phyloP scores from a whole-genome alignment of 2,329 filamentous ascomycete genomes.

The Aspergillus melleus region DNA sequence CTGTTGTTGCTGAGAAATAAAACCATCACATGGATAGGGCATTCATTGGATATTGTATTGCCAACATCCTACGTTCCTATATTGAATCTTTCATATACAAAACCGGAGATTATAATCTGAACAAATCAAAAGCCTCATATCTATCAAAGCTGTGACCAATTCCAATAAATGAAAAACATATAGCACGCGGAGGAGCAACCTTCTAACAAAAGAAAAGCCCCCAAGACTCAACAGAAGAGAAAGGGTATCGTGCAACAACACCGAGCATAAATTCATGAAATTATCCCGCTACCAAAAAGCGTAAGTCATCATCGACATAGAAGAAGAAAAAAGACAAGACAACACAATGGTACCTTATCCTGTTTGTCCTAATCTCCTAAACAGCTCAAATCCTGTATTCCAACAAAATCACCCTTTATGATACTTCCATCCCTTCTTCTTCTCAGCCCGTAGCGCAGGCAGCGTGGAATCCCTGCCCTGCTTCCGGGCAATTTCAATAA shows the following conservation, averaged over 20 bases:
- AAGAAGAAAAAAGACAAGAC: too few relatives aligned
- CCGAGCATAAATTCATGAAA: background rate
- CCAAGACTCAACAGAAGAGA: background rate
- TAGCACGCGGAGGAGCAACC: constrained; percentile 28
- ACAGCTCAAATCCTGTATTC: too few relatives aligned
- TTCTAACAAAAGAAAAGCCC: background rate
- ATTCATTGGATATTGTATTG: too few relatives aligned
- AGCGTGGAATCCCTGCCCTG: constrained; percentile 64
- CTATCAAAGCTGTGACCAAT: too few relatives aligned
- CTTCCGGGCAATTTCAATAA: constrained; percentile 78
- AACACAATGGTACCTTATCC: too few relatives aligned
- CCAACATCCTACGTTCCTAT: too few relatives aligned
- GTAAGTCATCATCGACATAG: background rate
- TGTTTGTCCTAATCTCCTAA: too few relatives aligned
- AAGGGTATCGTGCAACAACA: background rate
- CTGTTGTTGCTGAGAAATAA: constrained; percentile 34
- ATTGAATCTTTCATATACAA: background rate
- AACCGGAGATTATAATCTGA: background rate
- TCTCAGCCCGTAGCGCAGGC: constrained; percentile 54
- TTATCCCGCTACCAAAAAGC: background rate
- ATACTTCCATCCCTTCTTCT: constrained; percentile 53
- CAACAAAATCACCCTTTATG: constrained; percentile 24
- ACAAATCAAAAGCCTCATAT: too few relatives aligned
- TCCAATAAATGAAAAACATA: background rate
- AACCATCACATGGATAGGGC: too few relatives aligned